Percentiles rank a stretch among this genome's conserved stretches.
These are phyloP conservation scores for Sporisorium exsertum DNA, from an alignment of 1,284 basidiomycete species.

Conservation along the genomic window DNA sequence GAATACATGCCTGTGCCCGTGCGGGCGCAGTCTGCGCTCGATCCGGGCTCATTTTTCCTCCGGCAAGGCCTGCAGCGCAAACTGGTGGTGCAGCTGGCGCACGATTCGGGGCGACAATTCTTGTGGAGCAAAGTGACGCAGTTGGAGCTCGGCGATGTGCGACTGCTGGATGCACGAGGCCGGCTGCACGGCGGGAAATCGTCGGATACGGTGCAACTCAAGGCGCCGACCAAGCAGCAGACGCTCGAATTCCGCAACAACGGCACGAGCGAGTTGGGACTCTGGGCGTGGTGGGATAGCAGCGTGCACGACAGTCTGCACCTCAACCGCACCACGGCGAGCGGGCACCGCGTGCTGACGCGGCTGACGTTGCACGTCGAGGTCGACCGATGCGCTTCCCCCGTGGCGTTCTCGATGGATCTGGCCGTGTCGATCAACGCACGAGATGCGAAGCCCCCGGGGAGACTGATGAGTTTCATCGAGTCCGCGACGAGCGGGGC, in stretches of 20 bases:
- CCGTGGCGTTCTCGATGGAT: slow-evolving; percentile 87
- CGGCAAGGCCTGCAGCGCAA: slow-evolving; percentile 93
- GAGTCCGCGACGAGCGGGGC: slow-evolving; percentile 71
- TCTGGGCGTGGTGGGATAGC: slow-evolving; percentile 84
- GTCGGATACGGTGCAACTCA: slow-evolving; percentile 62
- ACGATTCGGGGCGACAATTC: slow-evolving; percentile 88
- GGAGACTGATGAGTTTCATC: slow-evolving; percentile 77
- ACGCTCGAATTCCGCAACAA: slow-evolving; percentile 50
- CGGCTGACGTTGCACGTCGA: slow-evolving; percentile 82
- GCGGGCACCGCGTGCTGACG: slow-evolving; percentile 82
- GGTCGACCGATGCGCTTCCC: slow-evolving; percentile 84
- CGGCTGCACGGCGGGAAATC: slow-evolving; percentile 78
- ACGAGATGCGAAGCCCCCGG: slow-evolving; percentile 86
- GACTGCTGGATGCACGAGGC: slow-evolving; percentile 85
- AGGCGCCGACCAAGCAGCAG: slow-evolving; percentile 56
- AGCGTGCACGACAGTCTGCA: slow-evolving; percentile 87
- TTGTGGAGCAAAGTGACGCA: slow-evolving; percentile 84
- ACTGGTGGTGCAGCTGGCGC: slow-evolving; percentile 80
- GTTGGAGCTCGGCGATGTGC: slow-evolving; percentile 83
- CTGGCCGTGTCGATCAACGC: slow-evolving; percentile 85
- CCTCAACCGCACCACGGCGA: slow-evolving; percentile 84
- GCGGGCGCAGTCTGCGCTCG: slow-evolving; percentile 79
- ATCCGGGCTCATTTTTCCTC: slow-evolving; percentile 86
- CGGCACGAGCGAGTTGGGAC: slow-evolving; percentile 49
- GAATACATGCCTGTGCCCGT: slow-evolving; percentile 87